A percentile compares a stretch with the other conserved stretches of the same genome.
phyloP scores from a whole-genome alignment of 1,284 basidiomycete species.

The Chalciporus piperatoides region DNA sequence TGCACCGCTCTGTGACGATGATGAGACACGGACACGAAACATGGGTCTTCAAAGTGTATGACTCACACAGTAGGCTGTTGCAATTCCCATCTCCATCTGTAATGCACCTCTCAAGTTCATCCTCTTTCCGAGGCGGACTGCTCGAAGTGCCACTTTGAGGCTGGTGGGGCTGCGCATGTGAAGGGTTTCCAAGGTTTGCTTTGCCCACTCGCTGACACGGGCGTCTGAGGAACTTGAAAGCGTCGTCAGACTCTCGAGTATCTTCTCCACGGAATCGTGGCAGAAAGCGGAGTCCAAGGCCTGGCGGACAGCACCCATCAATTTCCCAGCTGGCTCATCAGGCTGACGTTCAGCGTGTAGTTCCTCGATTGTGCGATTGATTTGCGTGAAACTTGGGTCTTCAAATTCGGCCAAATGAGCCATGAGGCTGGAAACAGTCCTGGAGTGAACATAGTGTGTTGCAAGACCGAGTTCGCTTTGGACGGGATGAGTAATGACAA shows the following conservation, averaged over 20 bases:
- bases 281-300: constrained; percentile 81
- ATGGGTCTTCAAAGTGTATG: constrained; percentile 11
- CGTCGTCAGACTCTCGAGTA: constrained; percentile 56
- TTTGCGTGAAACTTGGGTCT: constrained; percentile 44
- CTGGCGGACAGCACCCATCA: constrained; percentile 62
- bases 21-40: constrained; percentile 17
- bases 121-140: constrained; percentile 66
- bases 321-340: constrained; percentile 52
- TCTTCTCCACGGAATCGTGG: constrained; percentile 65
- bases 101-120: constrained; percentile 66
- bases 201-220: constrained; percentile 69
- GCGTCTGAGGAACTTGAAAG: constrained; percentile 43
- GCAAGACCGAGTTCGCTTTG: constrained; percentile 83
- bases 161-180: constrained; percentile 83
- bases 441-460: constrained; percentile 83
- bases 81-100: constrained; percentile 79
- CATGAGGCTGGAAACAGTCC: constrained; percentile 67
- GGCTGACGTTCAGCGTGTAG: constrained; percentile 55
- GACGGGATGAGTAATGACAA: constrained; percentile 8
- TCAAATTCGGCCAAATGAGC: constrained; percentile 60
- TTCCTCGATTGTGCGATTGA: constrained; percentile 66
- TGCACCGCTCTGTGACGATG: constrained; percentile 54
- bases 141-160: constrained; percentile 79
- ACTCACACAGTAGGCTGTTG: constrained; percentile 77
- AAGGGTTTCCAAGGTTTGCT: constrained; percentile 60